These are phyloP conservation scores for Eucalyptus tenuipes DNA, from an alignment of 345 rosid species.

Conservation along the genomic window DNA sequence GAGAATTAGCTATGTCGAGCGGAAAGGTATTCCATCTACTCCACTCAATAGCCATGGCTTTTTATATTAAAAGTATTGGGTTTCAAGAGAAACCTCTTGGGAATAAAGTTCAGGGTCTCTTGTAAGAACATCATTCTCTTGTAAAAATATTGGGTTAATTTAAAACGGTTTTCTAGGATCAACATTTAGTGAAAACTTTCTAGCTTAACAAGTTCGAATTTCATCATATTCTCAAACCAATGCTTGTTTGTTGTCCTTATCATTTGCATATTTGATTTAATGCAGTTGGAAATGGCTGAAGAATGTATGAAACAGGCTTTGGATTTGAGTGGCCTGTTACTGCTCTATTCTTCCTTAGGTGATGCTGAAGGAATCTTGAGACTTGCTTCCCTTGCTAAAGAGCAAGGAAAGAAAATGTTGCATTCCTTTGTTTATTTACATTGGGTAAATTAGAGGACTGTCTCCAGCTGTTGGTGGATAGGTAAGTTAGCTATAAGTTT, in stretches of 20 bases:
- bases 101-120: background rate
- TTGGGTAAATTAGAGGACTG: slow-evolving; percentile 95
- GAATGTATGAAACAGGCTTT: slow-evolving; percentile 85
- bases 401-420: slow-evolving; percentile 98
- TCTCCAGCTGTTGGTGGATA: slow-evolving; percentile 84
- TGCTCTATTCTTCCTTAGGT: slow-evolving; percentile 93
- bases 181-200: background rate
- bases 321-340: slow-evolving; percentile 95
- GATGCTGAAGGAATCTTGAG: slow-evolving; percentile 84
- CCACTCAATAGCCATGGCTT: background rate
- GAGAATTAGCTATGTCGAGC: slow-evolving; percentile 91
- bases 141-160: background rate
- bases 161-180: background rate
- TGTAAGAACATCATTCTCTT: background rate
- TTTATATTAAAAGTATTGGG: background rate
- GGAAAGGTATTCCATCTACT: slow-evolving; percentile 53
- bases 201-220: background rate
- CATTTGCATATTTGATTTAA: background rate
- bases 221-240: background rate
- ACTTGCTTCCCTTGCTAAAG: slow-evolving; percentile 81
- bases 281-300: slow-evolving; percentile 98
- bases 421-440: slow-evolving; percentile 85
- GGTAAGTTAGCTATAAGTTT: slow-evolving; percentile 27
- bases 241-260: background rate
- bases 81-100: background rate